Conservation (phyloP, 768 basidiomycete species). For the Lactifluus echinatus region DNA sequence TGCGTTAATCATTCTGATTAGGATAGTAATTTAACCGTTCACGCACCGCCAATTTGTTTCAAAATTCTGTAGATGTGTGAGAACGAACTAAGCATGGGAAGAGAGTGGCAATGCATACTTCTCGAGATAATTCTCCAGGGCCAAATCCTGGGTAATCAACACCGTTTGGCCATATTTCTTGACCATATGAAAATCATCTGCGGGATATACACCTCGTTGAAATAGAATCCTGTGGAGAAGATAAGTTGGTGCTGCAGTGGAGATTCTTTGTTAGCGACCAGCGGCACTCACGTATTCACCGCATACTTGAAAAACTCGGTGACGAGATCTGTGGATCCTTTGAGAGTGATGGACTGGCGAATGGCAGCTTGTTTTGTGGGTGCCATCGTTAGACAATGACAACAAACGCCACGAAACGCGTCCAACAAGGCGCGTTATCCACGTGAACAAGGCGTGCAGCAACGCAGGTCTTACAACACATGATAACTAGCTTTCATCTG, state of each 20-base stretch:
- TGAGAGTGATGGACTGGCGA: constrained; percentile 83
- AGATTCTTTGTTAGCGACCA: background rate
- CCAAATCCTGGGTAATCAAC: constrained; percentile 87
- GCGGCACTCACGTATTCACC: constrained; percentile 76
- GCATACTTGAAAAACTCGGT: constrained; percentile 99
- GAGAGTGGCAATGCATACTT: constrained; percentile 35
- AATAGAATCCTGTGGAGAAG: constrained; percentile 68
- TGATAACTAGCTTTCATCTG: too few species aligned
- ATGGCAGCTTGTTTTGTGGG: constrained; percentile 38
- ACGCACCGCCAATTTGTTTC: constrained; percentile 83
- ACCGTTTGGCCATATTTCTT: constrained; percentile 98
- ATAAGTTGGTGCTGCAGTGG: constrained; percentile 1
- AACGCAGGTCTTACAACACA: too few species aligned
- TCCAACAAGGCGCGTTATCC: background rate
- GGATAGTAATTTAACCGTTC: background rate
- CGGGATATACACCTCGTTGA: constrained; percentile 93
- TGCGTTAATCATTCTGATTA: constrained; percentile 1
- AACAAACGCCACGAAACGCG: background rate
- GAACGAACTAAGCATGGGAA: background rate
- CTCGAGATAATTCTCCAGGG: constrained; percentile 88
- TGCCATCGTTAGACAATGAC: constrained; percentile 27
- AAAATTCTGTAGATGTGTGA: constrained; percentile 54
- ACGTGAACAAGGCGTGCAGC: background rate
- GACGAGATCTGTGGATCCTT: constrained; percentile 87
- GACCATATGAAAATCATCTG: constrained; percentile 98